Evolutionary conservation across 352 stramenopile species (phyloP).

Genomic region (Phytophthora colocasiae): DNA sequence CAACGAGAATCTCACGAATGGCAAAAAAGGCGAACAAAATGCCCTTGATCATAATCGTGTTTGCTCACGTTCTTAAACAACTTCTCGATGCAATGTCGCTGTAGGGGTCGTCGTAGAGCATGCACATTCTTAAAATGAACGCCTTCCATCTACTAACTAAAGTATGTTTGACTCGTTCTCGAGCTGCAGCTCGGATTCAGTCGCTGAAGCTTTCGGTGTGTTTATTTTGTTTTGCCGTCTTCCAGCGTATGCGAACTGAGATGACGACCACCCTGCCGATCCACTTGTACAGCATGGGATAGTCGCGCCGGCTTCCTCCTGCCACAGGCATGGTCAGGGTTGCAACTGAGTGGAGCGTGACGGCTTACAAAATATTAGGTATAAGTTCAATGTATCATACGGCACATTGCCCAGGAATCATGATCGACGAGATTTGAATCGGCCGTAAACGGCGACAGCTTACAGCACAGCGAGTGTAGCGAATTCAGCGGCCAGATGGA

Average conservation of each 20-base stretch:
- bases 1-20: background rate
- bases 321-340: background rate
- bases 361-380: conserved; percentile 18
- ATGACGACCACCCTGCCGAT: no score
- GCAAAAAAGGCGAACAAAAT: background rate
- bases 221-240: no score
- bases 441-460: conserved; percentile 19
- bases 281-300: conserved; percentile 3
- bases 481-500: conserved; percentile 7
- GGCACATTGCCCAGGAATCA: background rate
- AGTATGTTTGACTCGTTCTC: no score
- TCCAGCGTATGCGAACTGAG: no score
- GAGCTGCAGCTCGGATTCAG: no score
- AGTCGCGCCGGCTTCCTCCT: conserved; percentile 1
- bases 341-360: conserved; percentile 8
- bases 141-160: no score
- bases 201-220: no score
- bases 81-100: no score
- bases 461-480: background rate
- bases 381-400: conserved; percentile 17
- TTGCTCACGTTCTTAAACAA: no score
- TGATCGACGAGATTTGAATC: conserved; percentile 6
- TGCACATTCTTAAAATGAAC: no score
- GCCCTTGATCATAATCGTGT: no score
- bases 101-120: no score